Percentiles rank a stretch among this genome's conserved stretches.
Conservation (phyloP, 768 basidiomycete species). For the Podaxis sp. region DNA sequence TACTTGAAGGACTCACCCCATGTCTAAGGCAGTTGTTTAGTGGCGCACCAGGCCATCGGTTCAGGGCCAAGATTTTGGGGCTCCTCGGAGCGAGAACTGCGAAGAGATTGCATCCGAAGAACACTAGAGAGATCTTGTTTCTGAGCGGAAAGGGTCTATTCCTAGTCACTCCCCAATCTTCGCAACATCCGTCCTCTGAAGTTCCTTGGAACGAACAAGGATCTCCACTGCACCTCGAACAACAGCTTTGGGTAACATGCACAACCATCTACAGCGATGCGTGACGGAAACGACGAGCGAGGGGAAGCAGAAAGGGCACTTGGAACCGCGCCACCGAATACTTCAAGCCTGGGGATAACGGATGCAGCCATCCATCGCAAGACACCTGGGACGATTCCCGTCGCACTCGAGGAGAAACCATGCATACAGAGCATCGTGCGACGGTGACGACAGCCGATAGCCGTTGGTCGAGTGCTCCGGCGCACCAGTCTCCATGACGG, state of each 20-base stretch:
- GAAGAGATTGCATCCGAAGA: neutral
- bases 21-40: neutral
- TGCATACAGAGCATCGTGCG: conserved; percentile 1
- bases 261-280: neutral
- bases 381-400: conserved; percentile 5
- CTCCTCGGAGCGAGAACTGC: no score
- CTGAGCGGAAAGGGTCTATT: neutral
- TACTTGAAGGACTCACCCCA: neutral
- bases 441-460: conserved; percentile 8
- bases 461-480: conserved; percentile 4
- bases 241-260: neutral
- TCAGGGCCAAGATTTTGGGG: conserved; percentile 4
- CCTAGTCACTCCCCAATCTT: neutral
- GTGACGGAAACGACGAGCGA: neutral
- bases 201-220: neutral
- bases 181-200: neutral
- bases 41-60: conserved; percentile 6
- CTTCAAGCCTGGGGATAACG: conserved; percentile 6
- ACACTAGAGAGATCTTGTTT: neutral
- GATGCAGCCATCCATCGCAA: conserved; percentile 13
- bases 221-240: neutral
- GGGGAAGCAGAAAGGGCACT: neutral
- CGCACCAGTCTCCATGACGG: neutral
- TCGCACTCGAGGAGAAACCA: conserved; percentile 8
- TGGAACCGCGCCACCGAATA: neutral